Evolutionary conservation across 2,329 filamentous ascomycete species (phyloP), one percentile per base, ranked within the genome.

Genomic region (Beauveria sp.): DNA sequence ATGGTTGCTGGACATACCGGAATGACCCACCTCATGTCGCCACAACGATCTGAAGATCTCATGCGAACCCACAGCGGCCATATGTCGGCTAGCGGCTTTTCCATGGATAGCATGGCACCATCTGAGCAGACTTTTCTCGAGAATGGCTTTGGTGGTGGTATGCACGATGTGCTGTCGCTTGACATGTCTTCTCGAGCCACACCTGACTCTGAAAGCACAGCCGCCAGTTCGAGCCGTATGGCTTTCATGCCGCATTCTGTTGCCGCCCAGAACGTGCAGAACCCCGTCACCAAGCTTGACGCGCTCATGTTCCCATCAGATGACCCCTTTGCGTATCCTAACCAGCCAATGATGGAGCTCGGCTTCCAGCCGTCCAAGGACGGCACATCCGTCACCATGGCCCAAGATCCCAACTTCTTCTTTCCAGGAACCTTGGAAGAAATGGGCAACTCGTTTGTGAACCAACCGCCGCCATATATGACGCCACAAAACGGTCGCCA

Each of bases 261-360:
- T 6, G 67, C 68, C 60, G 61, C 70, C 63, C 63, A 74, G 51
- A 67, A 68, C 57, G 59, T 69, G 64, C 63, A 74, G 52, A 83
- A 77, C 67, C 75, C 77, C 5, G 77, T 92, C 18, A 83, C 88
- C 65, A 89, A 90, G 70, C 80, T 93, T 7, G 88, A 88, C 63
- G 85, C 87, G 3, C 85, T 93, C 76, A 92, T 93, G 88, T 93
- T 93, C 69, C 87, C 89, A 1, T 88, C 88, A 0, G 82, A 84
- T 40, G 89, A 93, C 67, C 89, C 90, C 0, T 88, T 93, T 65
- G 88, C 87, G 0, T 95, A 93, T 68, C 89, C 89, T 0, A 91
- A 88, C 68, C 88, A 91, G 66, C 86, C 88, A 0, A 84, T 88
- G 77, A 86, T 88, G 76, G 79, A 84, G 66, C 77, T 83, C 46